Evolutionary conservation across 176 grass and related monocot genomes (phyloP).

Genomic region (Bothriochloa decipiens): DNA sequence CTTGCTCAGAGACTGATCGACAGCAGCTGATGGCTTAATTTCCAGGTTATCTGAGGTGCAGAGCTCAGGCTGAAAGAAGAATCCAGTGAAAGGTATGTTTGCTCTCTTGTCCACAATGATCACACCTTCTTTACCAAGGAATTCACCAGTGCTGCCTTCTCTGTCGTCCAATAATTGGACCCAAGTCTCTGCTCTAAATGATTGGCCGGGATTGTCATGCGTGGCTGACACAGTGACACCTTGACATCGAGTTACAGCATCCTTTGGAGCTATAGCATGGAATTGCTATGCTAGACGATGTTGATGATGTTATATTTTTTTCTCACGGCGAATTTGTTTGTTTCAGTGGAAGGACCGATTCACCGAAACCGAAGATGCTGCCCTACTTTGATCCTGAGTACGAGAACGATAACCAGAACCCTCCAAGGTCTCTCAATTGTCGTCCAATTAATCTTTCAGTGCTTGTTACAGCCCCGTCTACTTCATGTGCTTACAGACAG

Average conservation of each 20-base stretch:
- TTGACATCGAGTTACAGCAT: neutral
- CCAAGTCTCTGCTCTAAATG: constrained; percentile 15
- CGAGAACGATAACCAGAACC: constrained; percentile 91
- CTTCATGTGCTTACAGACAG: constrained; percentile 5
- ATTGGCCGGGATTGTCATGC: neutral
- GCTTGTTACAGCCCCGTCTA: neutral
- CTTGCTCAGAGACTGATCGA: constrained; percentile 3
- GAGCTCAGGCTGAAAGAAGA: constrained; percentile 7
- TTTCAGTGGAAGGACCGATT: constrained; percentile 39
- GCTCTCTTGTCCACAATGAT: constrained; percentile 13
- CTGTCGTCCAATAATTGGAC: neutral
- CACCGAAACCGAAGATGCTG: constrained; percentile 45
- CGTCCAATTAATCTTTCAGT: constrained; percentile 1
- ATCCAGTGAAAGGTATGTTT: constrained; percentile 49
- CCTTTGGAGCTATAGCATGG: neutral
- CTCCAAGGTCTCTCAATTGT: constrained; percentile 56
- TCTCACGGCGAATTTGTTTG: neutral
- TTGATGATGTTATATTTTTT: neutral
- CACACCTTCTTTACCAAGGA: constrained; percentile 25
- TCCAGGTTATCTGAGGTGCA: constrained; percentile 14
- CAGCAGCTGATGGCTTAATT: constrained; percentile 8
- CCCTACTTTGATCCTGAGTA: constrained; percentile 98
- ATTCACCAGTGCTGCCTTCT: neutral
- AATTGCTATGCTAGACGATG: neutral
- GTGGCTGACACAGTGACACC: neutral